Base-by-base conservation (phyloP, 345 rosid genomes). In the Psidium friedrichsthalianum region DNA sequence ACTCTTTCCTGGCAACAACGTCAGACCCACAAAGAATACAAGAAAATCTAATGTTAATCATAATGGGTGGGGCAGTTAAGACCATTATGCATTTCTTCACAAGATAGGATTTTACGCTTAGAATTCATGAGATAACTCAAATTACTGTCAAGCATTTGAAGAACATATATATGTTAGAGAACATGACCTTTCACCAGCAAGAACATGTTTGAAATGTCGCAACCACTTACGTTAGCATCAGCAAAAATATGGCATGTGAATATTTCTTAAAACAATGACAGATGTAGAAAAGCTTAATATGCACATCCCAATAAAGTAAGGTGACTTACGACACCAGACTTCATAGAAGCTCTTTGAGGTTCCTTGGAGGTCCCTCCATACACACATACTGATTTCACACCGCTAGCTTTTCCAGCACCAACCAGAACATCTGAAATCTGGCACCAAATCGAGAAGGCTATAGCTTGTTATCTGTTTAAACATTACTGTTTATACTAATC, bases 361-460 rank as follows among this genome's bases (percentile, higher is more conserved):
- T 94, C 92, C 87, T 97, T 97, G 20, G 98, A 87, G 18, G 93
- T 91, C 92, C 99, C 99, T 88, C 99, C 98, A 87, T 95, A 97
- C 74, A 97, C 84, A 87, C 96, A 97, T 57, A 95, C 94, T 54
- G 99, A 94, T 83, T 86, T 91, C 86, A 96, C 87, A 24, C 94
- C 93, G 83, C 96, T 94, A 18, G 98, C 89, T 86, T 91, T 90
- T 83, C 98, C 99, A 90, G 99, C 98, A 90, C 92, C 93, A 42
- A 85, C 90, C 89, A 96, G 57, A 84, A 97, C 98, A 88, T 85
- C 94, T 59, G 91, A 93, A 90, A 97, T 96, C 99, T 97, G 90
- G 32, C n/a, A 83, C 69, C 81, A 88, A 74, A 82, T 40, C 6
- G 42, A 49, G 32, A 47, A 42, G 44, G 16, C 44, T 32, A 55